Evolutionary conservation across 2,329 filamentous ascomycete genomes (phyloP).

Genomic region (Zopfia rhizophila): DNA sequence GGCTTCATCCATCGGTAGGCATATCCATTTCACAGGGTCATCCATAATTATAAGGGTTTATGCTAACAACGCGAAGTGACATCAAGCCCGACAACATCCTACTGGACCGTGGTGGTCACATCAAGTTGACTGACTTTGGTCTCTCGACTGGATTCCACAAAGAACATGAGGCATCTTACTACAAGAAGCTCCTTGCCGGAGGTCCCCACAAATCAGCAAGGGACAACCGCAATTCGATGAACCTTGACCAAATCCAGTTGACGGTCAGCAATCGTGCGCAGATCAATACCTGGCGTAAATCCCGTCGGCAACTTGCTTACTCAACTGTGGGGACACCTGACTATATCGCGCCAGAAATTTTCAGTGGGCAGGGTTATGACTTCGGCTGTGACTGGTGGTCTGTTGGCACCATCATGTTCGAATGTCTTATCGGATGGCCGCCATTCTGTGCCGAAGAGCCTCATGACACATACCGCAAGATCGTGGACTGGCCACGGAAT

Average conservation of each 20-base stretch:
- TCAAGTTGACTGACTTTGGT: conserved; percentile 98
- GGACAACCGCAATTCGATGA: conserved; percentile 88
- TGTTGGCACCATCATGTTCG: conserved; percentile 98
- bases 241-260: conserved; percentile 96
- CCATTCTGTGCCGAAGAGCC: conserved; percentile 98
- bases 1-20: conserved; percentile 96
- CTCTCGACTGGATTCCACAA: conserved; percentile 98
- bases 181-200: conserved; percentile 92
- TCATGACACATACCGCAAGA: conserved; percentile 98
- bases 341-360: conserved; percentile 98
- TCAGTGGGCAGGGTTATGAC: conserved; percentile 94
- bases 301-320: conserved; percentile 93
- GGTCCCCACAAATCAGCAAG: conserved; percentile 56
- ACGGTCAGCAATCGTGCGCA: conserved; percentile 97
- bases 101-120: conserved; percentile 92
- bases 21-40: conserved; percentile 3
- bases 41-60: not conserved
- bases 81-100: conserved; percentile 99
- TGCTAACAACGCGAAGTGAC: conserved; percentile 69
- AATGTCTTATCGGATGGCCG: conserved; percentile 98
- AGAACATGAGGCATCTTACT: conserved; percentile 97
- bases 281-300: conserved; percentile 99
- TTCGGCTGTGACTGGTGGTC: conserved; percentile 99
- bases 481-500: conserved; percentile 96
- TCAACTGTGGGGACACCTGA: conserved; percentile 98